These are phyloP conservation scores for Malassezia sympodialis DNA, from an alignment of 1,284 basidiomycete genomes.

Conservation along the genomic window DNA sequence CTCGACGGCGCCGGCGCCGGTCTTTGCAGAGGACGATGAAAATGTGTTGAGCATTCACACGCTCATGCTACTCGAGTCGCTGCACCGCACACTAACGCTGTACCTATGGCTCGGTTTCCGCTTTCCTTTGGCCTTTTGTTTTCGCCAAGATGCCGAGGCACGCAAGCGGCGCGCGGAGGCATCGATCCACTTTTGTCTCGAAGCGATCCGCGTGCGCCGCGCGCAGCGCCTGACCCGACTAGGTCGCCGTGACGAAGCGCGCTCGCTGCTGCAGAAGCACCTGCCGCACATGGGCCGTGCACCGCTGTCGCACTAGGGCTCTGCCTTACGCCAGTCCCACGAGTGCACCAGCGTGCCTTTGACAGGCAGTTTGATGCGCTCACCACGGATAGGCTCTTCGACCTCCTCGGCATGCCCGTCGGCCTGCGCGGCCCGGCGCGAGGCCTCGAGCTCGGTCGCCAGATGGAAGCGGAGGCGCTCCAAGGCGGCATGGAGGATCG, in stretches of 20 bases:
- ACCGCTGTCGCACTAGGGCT: neutral
- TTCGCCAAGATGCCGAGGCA: constrained; percentile 53
- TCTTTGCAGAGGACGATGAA: constrained; percentile 5
- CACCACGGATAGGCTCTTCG: constrained; percentile 18
- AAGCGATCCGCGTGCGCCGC: constrained; percentile 42
- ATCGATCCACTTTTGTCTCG: constrained; percentile 55
- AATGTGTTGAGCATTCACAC: constrained; percentile 34
- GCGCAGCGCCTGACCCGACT: constrained; percentile 25
- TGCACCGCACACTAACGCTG: constrained; percentile 69
- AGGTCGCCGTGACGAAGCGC: constrained; percentile 13
- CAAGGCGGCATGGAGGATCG: constrained; percentile 27
- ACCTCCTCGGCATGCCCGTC: constrained; percentile 12
- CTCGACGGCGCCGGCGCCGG: constrained; percentile 8
- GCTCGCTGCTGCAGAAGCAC: neutral
- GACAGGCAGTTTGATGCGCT: constrained; percentile 14
- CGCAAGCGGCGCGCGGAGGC: constrained; percentile 62
- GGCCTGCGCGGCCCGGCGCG: constrained; percentile 5
- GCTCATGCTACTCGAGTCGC: constrained; percentile 59
- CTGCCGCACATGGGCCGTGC: neutral
- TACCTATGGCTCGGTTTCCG: constrained; percentile 83
- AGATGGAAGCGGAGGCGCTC: constrained; percentile 20
- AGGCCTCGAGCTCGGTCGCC: constrained; percentile 10
- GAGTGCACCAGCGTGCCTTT: constrained; percentile 15
- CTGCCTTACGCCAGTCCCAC: constrained; percentile 16
- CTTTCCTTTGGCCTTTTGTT: constrained; percentile 63